These are phyloP conservation scores for Rhizopogon roseolus DNA, from an alignment of 768 basidiomycete species.

Conservation along the genomic window DNA sequence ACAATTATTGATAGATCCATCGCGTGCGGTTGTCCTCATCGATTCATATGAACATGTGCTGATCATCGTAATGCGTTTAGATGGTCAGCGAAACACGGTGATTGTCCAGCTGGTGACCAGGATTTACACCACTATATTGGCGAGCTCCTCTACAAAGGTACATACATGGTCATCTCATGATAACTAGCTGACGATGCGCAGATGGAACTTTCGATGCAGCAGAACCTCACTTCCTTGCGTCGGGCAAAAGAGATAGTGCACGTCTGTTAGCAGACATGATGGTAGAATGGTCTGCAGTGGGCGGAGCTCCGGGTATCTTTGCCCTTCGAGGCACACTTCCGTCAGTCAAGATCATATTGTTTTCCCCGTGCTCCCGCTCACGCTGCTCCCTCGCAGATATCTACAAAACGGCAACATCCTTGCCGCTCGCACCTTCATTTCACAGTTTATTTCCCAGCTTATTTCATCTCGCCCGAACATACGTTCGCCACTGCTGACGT, in stretches of 20 bases:
- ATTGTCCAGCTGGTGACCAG: conserved; percentile 85
- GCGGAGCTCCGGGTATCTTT: conserved; percentile 60
- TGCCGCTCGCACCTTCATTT: conserved; percentile 90
- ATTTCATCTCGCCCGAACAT: conserved; percentile 41
- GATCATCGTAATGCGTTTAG: conserved; percentile 36
- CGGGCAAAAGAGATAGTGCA: conserved; percentile 87
- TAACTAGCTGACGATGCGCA: conserved; percentile 23
- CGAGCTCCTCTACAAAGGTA: conserved; percentile 82
- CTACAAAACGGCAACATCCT: conserved; percentile 85
- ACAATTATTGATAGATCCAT: conserved; percentile 81
- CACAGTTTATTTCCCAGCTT: conserved; percentile 66
- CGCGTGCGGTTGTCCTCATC: conserved; percentile 47
- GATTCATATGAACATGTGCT: conserved; percentile 5
- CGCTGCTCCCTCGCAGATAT: conserved; percentile 41
- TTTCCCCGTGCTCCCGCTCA: conserved; percentile 5
- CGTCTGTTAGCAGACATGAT: conserved; percentile 83
- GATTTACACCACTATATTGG: conserved; percentile 88
- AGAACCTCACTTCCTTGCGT: conserved; percentile 78
- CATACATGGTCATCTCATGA: not conserved
- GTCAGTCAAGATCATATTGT: conserved; percentile 35
- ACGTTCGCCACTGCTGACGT: conserved; percentile 33
- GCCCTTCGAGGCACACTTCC: conserved; percentile 84
- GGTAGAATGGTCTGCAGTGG: conserved; percentile 66
- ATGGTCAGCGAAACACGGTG: conserved; percentile 78
- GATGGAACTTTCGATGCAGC: conserved; percentile 74